Conservation (phyloP, 371 early-diverging fungal genomes). For the Mucor circinelloides region DNA sequence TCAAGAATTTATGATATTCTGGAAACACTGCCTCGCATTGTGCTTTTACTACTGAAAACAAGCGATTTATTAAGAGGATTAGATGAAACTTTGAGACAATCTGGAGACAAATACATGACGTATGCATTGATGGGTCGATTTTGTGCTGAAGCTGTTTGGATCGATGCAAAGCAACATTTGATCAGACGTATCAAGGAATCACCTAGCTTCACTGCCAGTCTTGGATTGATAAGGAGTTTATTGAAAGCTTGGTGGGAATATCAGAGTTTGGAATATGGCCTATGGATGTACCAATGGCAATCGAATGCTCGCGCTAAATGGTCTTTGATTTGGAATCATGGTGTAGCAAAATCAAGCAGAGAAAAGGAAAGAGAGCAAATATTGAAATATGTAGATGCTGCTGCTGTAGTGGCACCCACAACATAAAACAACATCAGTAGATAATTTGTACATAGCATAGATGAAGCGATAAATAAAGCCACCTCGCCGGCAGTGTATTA, state of each 20-base stretch:
- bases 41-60: constrained; percentile 87
- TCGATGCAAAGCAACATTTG: constrained; percentile 26
- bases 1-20: constrained; percentile 81
- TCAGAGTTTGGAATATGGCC: constrained; percentile 7
- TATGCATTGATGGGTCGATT: constrained; percentile 61
- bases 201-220: constrained; percentile 12
- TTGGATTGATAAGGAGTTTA: constrained; percentile 1
- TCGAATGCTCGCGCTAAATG: constrained; percentile 12
- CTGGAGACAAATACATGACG: constrained; percentile 45
- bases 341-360: neutral
- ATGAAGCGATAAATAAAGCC: neutral
- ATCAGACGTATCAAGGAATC: constrained; percentile 30
- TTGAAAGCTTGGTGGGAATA: constrained; percentile 23
- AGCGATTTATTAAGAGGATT: constrained; percentile 81
- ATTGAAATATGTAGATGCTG: neutral
- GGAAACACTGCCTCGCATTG: constrained; percentile 77
- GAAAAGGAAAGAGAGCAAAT: neutral
- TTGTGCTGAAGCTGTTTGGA: constrained; percentile 61
- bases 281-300: constrained; percentile 18
- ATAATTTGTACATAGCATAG: neutral
- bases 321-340: constrained; percentile 13
- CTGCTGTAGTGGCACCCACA: neutral
- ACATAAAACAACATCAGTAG: neutral
- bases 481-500: too few relatives aligned
- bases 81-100: constrained; percentile 51